Conservation (phyloP, 352 stramenopile species). For the Phytopythium mirpurense region DNA sequence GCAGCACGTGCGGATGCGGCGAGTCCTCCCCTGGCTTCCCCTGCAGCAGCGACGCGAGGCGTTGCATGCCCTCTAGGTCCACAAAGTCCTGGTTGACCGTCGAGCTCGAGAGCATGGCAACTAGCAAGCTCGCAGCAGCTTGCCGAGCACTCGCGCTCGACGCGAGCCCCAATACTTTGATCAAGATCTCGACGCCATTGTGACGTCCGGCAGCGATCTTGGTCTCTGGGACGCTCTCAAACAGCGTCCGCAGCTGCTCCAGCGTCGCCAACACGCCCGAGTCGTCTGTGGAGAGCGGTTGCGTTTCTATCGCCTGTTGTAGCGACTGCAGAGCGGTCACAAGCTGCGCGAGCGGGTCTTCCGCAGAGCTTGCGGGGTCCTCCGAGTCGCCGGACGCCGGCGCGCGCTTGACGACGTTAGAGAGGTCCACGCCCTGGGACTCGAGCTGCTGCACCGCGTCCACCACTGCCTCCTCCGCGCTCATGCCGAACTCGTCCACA, state of each 20-base stretch:
- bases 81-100: constrained; percentile 66
- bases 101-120: constrained; percentile 35
- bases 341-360: constrained; percentile 23
- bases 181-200: constrained; percentile 39
- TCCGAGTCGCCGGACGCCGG: background rate
- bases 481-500: constrained; percentile 89
- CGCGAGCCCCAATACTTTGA: constrained; percentile 16
- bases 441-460: constrained; percentile 85
- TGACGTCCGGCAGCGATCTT: constrained; percentile 60
- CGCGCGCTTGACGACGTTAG: constrained; percentile 69
- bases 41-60: constrained; percentile 18
- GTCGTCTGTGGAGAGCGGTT: background rate
- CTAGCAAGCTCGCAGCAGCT: constrained; percentile 18
- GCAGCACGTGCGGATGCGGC: constrained; percentile 20
- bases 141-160: constrained; percentile 8
- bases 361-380: background rate
- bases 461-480: constrained; percentile 57
- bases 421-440: constrained; percentile 84
- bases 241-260: constrained; percentile 24
- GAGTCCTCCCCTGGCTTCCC: constrained; percentile 7
- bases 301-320: background rate
- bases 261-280: constrained; percentile 15
- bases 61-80: constrained; percentile 29
- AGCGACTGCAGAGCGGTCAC: constrained; percentile 20
- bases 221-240: constrained; percentile 40